Percentiles rank a stretch among this genome's conserved stretches.
phyloP scores from a whole-genome alignment of 2,329 filamentous ascomycete species.

The Colletotrichum tabaci region DNA sequence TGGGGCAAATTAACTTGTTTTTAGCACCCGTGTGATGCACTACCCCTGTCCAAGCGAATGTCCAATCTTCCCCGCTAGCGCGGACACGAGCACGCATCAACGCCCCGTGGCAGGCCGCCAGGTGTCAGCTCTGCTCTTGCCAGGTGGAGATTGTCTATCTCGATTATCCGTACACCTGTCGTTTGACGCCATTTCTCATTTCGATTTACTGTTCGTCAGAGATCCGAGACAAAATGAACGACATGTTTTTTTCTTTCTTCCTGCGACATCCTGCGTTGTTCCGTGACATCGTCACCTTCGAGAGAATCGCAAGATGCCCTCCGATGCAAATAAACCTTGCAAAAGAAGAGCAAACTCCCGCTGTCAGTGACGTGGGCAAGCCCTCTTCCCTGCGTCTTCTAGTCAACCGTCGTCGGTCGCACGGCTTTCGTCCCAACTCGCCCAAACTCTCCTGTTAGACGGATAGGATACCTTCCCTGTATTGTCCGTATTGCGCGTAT shows the following conservation, averaged over 20 bases:
- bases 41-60: constrained; percentile 21
- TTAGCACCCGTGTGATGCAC: constrained; percentile 22
- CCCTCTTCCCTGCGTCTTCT: constrained; percentile 24
- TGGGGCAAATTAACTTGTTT: constrained; percentile 45
- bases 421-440: constrained; percentile 35
- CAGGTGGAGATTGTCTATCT: not conserved
- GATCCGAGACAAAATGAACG: too few relatives aligned
- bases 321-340: constrained; percentile 24
- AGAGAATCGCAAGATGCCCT: not conserved
- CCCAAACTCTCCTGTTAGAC: constrained; percentile 21
- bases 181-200: not conserved
- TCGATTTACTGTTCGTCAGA: too few relatives aligned
- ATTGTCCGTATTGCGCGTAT: not conserved
- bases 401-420: constrained; percentile 32
- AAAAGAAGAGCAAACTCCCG: constrained; percentile 38
- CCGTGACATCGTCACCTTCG: too few relatives aligned
- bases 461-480: too few relatives aligned
- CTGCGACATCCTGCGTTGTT: too few relatives aligned
- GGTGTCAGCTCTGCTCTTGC: not conserved
- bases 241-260: too few relatives aligned
- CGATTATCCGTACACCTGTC: too few relatives aligned
- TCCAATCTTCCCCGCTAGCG: constrained; percentile 30
- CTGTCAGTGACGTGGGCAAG: constrained; percentile 31
- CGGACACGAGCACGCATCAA: constrained; percentile 28
- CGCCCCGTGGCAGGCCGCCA: constrained; percentile 20